phyloP scores from a whole-genome alignment of 2,329 filamentous ascomycete species.

The Aspergillus texensis region DNA sequence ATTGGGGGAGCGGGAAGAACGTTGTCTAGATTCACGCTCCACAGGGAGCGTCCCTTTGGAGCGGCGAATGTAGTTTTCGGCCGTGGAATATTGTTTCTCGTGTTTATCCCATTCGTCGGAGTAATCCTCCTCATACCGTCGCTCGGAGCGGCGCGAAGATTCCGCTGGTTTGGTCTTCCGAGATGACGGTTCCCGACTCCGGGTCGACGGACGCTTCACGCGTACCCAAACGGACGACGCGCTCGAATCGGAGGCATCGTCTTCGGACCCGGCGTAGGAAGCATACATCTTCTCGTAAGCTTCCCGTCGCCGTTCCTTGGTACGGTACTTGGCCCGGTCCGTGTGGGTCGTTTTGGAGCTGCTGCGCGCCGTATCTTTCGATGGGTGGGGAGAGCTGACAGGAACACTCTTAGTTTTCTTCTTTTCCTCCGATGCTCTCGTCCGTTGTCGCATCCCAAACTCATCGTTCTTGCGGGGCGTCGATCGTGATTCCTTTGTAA shows the following conservation, averaged over 20 bases:
- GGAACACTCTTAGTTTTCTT: slow-evolving; percentile 37
- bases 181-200: slow-evolving; percentile 26
- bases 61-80: slow-evolving; percentile 44
- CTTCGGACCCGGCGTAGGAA: slow-evolving; percentile 36
- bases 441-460: slow-evolving; percentile 34
- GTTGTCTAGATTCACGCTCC: slow-evolving; percentile 29
- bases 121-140: slow-evolving; percentile 30
- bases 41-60: slow-evolving; percentile 28
- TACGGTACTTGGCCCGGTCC: slow-evolving; percentile 42
- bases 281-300: slow-evolving; percentile 41
- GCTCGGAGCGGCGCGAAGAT: slow-evolving; percentile 25
- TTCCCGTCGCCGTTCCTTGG: slow-evolving; percentile 47
- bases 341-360: slow-evolving; percentile 33
- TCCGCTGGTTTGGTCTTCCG: slow-evolving; percentile 25
- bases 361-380: slow-evolving; percentile 38
- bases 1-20: slow-evolving; percentile 38
- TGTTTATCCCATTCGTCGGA: slow-evolving; percentile 36
- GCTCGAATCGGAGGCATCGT: slow-evolving; percentile 37
- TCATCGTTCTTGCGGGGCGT: slow-evolving; percentile 45
- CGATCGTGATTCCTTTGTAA: slow-evolving; percentile 40
- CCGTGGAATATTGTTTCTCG: slow-evolving; percentile 32
- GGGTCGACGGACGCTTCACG: slow-evolving; percentile 25
- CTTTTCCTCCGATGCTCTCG: slow-evolving; percentile 41
- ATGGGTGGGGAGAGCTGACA: slow-evolving; percentile 26
- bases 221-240: slow-evolving; percentile 22